phyloP scores from a whole-genome alignment of 2,329 filamentous ascomycete species.

The Leptographium procerum region DNA sequence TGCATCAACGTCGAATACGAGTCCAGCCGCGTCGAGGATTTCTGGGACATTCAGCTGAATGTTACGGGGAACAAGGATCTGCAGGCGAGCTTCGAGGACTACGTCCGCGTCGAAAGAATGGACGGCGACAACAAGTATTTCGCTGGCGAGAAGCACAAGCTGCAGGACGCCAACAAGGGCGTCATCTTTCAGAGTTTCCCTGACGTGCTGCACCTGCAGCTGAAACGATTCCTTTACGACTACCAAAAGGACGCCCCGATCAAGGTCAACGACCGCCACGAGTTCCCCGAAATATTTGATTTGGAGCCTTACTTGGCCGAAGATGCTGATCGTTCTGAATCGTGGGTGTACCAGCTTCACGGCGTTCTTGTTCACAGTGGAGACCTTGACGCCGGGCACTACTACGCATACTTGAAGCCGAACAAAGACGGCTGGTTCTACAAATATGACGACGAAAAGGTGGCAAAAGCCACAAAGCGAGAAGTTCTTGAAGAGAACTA shows the following conservation, averaged over 20 bases:
- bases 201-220: conserved; percentile 83
- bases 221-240: conserved; percentile 98
- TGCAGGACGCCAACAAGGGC: conserved; percentile 95
- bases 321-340: conserved; percentile 74
- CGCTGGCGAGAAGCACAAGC: conserved; percentile 75
- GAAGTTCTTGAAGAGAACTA: conserved; percentile 96
- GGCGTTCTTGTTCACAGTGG: conserved; percentile 94
- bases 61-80: conserved; percentile 88
- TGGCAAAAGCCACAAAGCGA: conserved; percentile 82
- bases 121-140: conserved; percentile 98
- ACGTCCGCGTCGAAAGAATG: conserved; percentile 91
- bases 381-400: conserved; percentile 93
- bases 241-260: conserved; percentile 94
- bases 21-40: conserved; percentile 89
- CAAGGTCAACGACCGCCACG: conserved; percentile 92
- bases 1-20: conserved; percentile 99
- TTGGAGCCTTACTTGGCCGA: conserved; percentile 79
- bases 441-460: conserved; percentile 93
- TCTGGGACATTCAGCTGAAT: conserved; percentile 98
- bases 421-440: conserved; percentile 90
- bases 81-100: conserved; percentile 90
- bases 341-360: conserved; percentile 87
- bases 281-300: conserved; percentile 76
- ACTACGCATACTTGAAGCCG: conserved; percentile 94
- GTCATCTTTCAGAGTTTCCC: conserved; percentile 96